Conservation (phyloP, 306 rosid species). For the Sicyos baderoa region DNA sequence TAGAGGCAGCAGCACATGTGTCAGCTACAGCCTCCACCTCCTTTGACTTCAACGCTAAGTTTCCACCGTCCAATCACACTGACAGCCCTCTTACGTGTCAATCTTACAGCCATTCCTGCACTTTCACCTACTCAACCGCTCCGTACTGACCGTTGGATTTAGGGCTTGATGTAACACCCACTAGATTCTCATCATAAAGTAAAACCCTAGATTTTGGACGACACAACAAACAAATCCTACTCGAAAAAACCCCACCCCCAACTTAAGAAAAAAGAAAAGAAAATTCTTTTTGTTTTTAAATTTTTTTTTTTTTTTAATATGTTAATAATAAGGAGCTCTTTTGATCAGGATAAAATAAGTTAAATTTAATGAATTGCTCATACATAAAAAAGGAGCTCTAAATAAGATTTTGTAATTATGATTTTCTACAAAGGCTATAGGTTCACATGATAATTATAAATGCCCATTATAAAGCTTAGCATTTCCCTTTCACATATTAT, state of each 20-base stretch:
- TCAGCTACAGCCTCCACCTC: constrained; percentile 10
- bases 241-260: not conserved
- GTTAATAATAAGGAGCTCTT: not conserved
- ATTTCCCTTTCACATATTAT: not conserved
- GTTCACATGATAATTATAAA: not conserved
- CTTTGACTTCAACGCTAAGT: constrained; percentile 11
- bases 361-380: not conserved
- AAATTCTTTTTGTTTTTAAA: too few relatives aligned
- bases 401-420: not conserved
- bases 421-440: not conserved
- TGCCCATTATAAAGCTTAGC: not conserved
- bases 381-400: not conserved
- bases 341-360: not conserved
- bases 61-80: not conserved
- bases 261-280: too few relatives aligned
- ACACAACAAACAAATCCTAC: constrained; percentile 5
- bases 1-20: not conserved
- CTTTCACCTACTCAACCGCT: not conserved
- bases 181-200: not conserved
- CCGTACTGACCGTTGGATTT: constrained; percentile 1
- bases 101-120: not conserved
- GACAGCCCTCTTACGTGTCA: not conserved
- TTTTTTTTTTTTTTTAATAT: too few relatives aligned
- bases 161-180: not conserved
- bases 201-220: constrained; percentile 9